Percentiles rank a stretch among this genome's conserved stretches.
Conservation (phyloP, 306 rosid genomes). For the Prunus dulcis region DNA sequence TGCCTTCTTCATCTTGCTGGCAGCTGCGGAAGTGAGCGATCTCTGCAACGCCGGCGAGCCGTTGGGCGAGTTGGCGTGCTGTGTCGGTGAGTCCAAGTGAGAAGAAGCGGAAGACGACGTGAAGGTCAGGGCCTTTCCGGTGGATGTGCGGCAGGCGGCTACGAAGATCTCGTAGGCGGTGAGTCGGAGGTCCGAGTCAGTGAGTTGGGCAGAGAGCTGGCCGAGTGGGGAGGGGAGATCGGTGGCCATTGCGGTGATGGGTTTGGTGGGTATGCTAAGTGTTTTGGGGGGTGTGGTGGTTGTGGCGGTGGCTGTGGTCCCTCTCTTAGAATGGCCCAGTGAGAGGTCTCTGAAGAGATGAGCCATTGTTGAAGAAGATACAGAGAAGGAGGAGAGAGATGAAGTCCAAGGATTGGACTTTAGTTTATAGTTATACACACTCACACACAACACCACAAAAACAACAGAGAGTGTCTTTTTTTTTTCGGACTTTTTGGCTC, state of each 20-base stretch:
- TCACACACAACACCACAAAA: neutral
- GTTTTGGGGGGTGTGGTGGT: conserved; percentile 22
- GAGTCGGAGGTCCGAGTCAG: conserved; percentile 73
- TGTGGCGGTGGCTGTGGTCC: conserved; percentile 26
- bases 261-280: conserved; percentile 26
- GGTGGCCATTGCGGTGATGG: conserved; percentile 29
- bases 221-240: conserved; percentile 90
- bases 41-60: conserved; percentile 63
- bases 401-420: conserved; percentile 18
- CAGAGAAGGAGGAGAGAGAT: neutral
- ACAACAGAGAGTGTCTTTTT: neutral
- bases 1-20: conserved; percentile 95
- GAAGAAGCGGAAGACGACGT: conserved; percentile 31
- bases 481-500: neutral
- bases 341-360: conserved; percentile 89
- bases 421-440: neutral
- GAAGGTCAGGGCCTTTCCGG: conserved; percentile 67
- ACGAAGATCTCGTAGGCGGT: conserved; percentile 98
- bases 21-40: conserved; percentile 91
- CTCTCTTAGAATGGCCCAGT: conserved; percentile 87
- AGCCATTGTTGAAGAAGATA: conserved; percentile 60
- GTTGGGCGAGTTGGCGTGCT: conserved; percentile 49
- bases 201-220: conserved; percentile 57
- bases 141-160: conserved; percentile 85
- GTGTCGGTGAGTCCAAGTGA: conserved; percentile 36